A percentile compares a stretch with the other conserved stretches of the same genome.
phyloP scores from a whole-genome alignment of 2,329 filamentous ascomycete genomes.

The Thermoascus crustaceus region DNA sequence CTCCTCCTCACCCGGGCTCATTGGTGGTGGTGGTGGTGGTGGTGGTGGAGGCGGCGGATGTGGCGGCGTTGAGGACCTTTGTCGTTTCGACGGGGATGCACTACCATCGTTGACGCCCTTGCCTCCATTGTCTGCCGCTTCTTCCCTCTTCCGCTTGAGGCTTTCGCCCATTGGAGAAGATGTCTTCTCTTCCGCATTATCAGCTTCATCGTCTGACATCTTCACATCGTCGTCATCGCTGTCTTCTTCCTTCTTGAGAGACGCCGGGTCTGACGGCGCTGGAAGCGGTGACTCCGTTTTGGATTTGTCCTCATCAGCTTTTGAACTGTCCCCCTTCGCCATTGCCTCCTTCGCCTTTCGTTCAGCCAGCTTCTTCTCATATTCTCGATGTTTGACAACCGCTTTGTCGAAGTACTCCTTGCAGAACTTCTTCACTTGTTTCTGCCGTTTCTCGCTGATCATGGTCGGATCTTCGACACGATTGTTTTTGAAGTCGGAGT shows the following conservation, averaged over 20 bases:
- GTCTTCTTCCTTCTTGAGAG: slow-evolving; percentile 11
- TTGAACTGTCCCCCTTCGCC: slow-evolving; percentile 14
- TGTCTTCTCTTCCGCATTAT: slow-evolving; percentile 34
- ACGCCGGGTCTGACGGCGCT: background rate
- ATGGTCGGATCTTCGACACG: slow-evolving; percentile 75
- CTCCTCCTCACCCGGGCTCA: slow-evolving; percentile 10
- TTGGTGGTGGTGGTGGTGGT: slow-evolving; percentile 15
- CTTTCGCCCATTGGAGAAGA: slow-evolving; percentile 33
- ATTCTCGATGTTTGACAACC: slow-evolving; percentile 62
- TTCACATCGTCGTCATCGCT: slow-evolving; percentile 15
- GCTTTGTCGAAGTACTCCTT: slow-evolving; percentile 83
- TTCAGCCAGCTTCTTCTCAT: slow-evolving; percentile 57
- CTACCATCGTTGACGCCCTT: background rate
- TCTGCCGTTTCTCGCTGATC: slow-evolving; percentile 68
- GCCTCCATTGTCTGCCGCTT: background rate
- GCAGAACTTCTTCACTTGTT: slow-evolving; percentile 75
- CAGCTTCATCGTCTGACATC: slow-evolving; percentile 35
- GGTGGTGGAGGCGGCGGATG: slow-evolving; percentile 29
- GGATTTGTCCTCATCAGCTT: slow-evolving; percentile 8
- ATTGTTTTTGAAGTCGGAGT: slow-evolving; percentile 82
- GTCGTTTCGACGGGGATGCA: slow-evolving; percentile 47
- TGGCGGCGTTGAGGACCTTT: slow-evolving; percentile 37
- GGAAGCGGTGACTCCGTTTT: slow-evolving; percentile 6
- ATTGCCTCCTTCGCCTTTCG: slow-evolving; percentile 26
- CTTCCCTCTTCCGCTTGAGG: background rate